These are phyloP conservation scores for Carnegiea gigantea DNA, from an alignment of 179 eudicot genomes.

Conservation along the genomic window DNA sequence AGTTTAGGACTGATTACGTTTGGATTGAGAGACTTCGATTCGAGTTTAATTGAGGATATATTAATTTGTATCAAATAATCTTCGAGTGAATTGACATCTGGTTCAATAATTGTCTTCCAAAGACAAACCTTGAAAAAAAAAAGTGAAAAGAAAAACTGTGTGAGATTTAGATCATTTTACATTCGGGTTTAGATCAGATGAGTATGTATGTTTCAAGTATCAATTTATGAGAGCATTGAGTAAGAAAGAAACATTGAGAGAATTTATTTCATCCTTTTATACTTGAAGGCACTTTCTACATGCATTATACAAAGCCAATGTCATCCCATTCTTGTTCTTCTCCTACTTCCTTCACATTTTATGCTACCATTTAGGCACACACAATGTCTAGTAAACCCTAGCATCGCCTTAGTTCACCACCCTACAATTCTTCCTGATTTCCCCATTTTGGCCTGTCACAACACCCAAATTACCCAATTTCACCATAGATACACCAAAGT, in stretches of 20 bases:
- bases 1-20: no score
- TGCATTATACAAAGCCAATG: not conserved
- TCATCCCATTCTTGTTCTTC: not conserved
- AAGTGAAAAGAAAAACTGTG: no score
- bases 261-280: not conserved
- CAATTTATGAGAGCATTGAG: no score
- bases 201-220: no score
- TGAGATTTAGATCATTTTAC: no score
- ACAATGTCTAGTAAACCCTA: not conserved
- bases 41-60: no score
- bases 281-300: not conserved
- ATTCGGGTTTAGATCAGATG: no score
- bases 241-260: not conserved
- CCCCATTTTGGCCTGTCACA: slow-evolving; percentile 55
- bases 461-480: slow-evolving; percentile 55
- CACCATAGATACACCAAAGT: slow-evolving; percentile 58
- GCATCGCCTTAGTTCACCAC: slow-evolving; percentile 39
- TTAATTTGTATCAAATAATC: no score
- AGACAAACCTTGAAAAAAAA: no score
- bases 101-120: no score
- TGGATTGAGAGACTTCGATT: no score
- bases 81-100: no score
- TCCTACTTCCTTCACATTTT: not conserved
- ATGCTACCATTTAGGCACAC: not conserved
- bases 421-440: slow-evolving; percentile 64